A percentile compares a stretch with the other conserved stretches of the same genome.
Conservation (phyloP, 2,329 filamentous ascomycete species). For the Hypoxylon rubiginosum region DNA sequence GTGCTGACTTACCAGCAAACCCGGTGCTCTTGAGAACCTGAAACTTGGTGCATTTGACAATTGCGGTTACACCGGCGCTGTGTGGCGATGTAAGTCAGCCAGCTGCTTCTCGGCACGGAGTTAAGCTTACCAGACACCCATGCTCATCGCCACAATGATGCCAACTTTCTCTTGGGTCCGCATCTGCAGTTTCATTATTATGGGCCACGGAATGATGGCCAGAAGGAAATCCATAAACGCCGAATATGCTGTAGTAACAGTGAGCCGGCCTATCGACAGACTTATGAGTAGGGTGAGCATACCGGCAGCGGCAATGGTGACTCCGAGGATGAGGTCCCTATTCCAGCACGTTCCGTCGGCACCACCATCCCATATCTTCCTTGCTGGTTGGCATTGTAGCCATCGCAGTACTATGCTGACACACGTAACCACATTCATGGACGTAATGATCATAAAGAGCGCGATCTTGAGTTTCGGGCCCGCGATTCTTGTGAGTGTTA, state of each 20-base stretch:
- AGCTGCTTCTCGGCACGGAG: not conserved
- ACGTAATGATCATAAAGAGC: conserved; percentile 53
- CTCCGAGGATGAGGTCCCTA: conserved; percentile 33
- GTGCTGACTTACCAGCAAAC: conserved; percentile 24
- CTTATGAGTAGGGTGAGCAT: conserved; percentile 7
- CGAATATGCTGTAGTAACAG: conserved; percentile 44
- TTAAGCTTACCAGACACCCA: conserved; percentile 51
- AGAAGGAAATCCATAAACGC: conserved; percentile 55
- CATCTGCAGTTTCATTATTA: conserved; percentile 55
- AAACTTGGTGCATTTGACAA: conserved; percentile 38
- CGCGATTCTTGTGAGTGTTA: conserved; percentile 53
- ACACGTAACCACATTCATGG: conserved; percentile 47
- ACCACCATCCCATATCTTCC: conserved; percentile 26
- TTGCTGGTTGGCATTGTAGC: conserved; percentile 34
- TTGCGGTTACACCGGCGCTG: conserved; percentile 39
- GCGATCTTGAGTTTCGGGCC: conserved; percentile 45
- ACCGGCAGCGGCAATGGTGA: conserved; percentile 40
- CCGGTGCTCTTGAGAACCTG: conserved; percentile 24
- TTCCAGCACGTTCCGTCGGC: conserved; percentile 39
- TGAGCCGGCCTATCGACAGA: not conserved
- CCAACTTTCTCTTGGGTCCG: conserved; percentile 55
- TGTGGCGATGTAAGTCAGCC: not conserved
- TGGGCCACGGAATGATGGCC: conserved; percentile 55
- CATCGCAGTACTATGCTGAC: conserved; percentile 47
- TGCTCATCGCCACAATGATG: conserved; percentile 54